These are phyloP conservation scores for Clavaria fumosa DNA, from an alignment of 768 basidiomycete genomes.

Conservation along the genomic window DNA sequence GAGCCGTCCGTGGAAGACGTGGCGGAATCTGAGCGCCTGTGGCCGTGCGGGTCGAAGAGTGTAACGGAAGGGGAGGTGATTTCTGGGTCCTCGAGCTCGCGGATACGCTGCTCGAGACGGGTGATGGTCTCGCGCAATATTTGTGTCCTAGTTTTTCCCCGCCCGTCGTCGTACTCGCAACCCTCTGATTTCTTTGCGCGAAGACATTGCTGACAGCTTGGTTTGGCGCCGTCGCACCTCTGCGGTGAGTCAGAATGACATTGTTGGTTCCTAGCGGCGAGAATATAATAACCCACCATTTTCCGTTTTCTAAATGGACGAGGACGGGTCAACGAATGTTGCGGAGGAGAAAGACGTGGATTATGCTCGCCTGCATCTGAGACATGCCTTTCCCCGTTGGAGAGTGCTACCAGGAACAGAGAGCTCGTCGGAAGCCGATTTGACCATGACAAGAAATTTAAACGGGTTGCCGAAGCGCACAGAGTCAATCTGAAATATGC, in stretches of 20 bases:
- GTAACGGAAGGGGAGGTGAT: slow-evolving; percentile 52
- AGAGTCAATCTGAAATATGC: too few relatives aligned
- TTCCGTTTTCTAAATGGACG: slow-evolving; percentile 41
- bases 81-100: slow-evolving; percentile 64
- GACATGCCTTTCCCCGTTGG: slow-evolving; percentile 56
- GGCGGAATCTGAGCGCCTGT: slow-evolving; percentile 37
- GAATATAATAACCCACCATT: slow-evolving; percentile 26
- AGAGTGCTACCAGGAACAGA: too few relatives aligned
- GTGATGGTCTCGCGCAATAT: slow-evolving; percentile 63
- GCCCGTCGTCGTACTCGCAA: slow-evolving; percentile 77
- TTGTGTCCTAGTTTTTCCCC: slow-evolving; percentile 71
- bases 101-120: slow-evolving; percentile 54
- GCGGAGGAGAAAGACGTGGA: slow-evolving; percentile 3
- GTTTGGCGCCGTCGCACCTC: slow-evolving; percentile 68
- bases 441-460: too few relatives aligned
- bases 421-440: too few relatives aligned
- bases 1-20: slow-evolving; percentile 39
- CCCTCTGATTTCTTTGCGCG: slow-evolving; percentile 61
- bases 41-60: slow-evolving; percentile 51
- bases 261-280: slow-evolving; percentile 1
- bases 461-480: too few relatives aligned
- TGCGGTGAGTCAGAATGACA: slow-evolving; percentile 20
- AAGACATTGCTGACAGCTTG: slow-evolving; percentile 63
- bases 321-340: slow-evolving; percentile 10
- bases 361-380: slow-evolving; percentile 46